A percentile compares a stretch with the other conserved stretches of the same genome.
phyloP scores from a whole-genome alignment of 306 rosid genomes.

The Hippophae tibetana region DNA sequence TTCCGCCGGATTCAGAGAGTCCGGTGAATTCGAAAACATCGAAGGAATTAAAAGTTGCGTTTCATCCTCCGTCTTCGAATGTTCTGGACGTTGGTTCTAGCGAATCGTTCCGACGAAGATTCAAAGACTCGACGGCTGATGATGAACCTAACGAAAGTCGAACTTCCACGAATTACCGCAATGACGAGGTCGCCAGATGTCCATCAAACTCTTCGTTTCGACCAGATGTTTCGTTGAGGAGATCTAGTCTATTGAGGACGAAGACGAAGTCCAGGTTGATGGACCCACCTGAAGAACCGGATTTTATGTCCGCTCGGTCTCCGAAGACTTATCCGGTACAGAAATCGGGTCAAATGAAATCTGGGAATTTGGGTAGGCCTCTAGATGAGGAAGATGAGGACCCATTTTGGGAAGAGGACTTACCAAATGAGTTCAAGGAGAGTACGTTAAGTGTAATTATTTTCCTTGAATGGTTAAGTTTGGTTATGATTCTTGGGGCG shows the following conservation, averaged over 20 bases:
- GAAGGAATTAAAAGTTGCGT: constrained; percentile 51
- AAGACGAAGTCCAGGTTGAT: constrained; percentile 62
- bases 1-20: constrained; percentile 51
- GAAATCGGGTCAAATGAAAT: constrained; percentile 48
- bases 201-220: constrained; percentile 58
- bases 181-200: constrained; percentile 55
- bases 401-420: constrained; percentile 66
- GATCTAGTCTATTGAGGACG: constrained; percentile 31
- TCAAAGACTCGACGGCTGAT: constrained; percentile 23
- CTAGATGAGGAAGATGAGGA: constrained; percentile 61
- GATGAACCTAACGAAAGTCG: constrained; percentile 14
- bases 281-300: constrained; percentile 68
- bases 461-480: constrained; percentile 59
- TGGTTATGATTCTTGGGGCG: constrained; percentile 48
- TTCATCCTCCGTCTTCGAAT: constrained; percentile 31
- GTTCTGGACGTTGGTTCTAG: constrained; percentile 1
- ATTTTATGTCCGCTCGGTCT: constrained; percentile 29
- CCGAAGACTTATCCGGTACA: constrained; percentile 23
- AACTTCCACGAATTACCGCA: neutral
- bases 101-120: constrained; percentile 42
- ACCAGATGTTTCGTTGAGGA: constrained; percentile 43
- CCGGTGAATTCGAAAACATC: constrained; percentile 26
- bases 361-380: constrained; percentile 39
- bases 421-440: constrained; percentile 45
- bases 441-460: constrained; percentile 25